phyloP scores from a whole-genome alignment of 345 rosid species.

The Eucalyptus camaldulensis region DNA sequence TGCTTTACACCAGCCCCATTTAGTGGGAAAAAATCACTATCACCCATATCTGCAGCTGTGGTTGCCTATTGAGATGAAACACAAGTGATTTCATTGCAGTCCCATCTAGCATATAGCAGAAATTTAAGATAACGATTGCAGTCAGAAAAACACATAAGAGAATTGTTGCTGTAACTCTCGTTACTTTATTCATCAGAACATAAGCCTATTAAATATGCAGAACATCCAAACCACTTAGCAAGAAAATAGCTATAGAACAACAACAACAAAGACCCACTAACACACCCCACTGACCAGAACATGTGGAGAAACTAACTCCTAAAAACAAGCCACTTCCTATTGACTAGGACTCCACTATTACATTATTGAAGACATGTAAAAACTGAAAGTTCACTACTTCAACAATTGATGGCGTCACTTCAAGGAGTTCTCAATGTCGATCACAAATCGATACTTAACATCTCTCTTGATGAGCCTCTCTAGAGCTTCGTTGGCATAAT shows the following conservation, averaged over 20 bases:
- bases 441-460: constrained; percentile 76
- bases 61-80: neutral
- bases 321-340: too few relatives aligned
- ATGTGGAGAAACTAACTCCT: too few relatives aligned
- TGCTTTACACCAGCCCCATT: neutral
- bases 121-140: neutral
- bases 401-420: constrained; percentile 10
- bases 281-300: too few relatives aligned
- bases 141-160: neutral
- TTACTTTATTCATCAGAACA: too few relatives aligned
- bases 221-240: too few relatives aligned
- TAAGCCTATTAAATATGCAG: too few relatives aligned
- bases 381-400: too few relatives aligned
- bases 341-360: too few relatives aligned
- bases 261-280: too few relatives aligned
- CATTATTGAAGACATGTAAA: too few relatives aligned
- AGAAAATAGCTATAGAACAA: too few relatives aligned
- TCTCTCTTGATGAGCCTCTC: constrained; percentile 72
- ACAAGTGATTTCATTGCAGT: neutral
- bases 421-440: constrained; percentile 62
- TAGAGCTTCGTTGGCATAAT: constrained; percentile 57
- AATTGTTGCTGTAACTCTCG: too few relatives aligned
- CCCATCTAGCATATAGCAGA: neutral
- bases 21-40: neutral
- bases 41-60: neutral